phyloP scores from a whole-genome alignment of 2,329 filamentous ascomycete species.

The Talaromyces atroroseus region DNA sequence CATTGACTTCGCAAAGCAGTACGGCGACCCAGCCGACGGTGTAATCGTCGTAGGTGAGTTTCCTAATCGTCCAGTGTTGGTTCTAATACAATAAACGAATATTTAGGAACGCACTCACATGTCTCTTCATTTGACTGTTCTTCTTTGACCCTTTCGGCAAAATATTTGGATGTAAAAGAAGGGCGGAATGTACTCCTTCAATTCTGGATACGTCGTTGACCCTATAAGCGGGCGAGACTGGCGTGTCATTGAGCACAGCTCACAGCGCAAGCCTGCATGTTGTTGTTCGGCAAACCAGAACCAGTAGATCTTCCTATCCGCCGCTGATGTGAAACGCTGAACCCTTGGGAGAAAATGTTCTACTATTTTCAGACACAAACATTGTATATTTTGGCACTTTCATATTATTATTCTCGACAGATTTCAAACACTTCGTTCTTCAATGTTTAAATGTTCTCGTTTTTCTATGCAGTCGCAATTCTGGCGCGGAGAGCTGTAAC shows the following conservation, averaged over 20 bases:
- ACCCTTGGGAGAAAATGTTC: background rate
- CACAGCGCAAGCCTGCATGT: background rate
- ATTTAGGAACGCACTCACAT: background rate
- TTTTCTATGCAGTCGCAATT: no score
- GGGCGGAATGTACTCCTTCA: background rate
- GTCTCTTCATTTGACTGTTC: background rate
- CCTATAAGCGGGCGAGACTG: background rate
- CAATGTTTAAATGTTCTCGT: no score
- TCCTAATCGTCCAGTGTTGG: background rate
- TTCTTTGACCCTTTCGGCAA: background rate
- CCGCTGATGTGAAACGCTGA: background rate
- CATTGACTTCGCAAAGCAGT: conserved; percentile 21
- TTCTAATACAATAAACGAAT: background rate
- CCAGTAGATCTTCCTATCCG: background rate
- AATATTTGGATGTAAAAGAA: background rate
- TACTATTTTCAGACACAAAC: no score
- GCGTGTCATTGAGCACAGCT: background rate
- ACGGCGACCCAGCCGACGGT: conserved; percentile 25
- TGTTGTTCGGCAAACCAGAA: background rate
- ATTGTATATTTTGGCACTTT: no score
- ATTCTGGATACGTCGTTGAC: background rate
- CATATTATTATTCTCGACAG: background rate
- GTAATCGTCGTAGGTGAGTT: conserved; percentile 15
- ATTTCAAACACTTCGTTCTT: background rate
- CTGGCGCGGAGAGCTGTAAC: no score